Evolutionary conservation across 108 stramenopile genomes (phyloP), one percentile per base, ranked within the genome.

Genomic region (Skeletonema costatum): DNA sequence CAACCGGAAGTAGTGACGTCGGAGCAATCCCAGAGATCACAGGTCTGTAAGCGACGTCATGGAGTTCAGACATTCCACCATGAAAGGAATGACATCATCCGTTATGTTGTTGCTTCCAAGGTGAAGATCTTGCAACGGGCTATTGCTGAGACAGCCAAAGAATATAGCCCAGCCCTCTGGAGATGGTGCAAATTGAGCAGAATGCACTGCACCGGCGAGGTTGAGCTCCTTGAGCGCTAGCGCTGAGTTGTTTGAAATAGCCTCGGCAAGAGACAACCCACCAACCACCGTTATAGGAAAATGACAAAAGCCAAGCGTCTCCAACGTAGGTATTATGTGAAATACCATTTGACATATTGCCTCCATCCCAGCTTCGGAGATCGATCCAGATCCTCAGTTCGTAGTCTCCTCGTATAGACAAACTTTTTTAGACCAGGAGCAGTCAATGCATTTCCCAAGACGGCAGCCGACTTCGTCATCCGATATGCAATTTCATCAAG

Each of bases 331-430:
- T n/a, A 36, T 62, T 62, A 2, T 48, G 46, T 11, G 16, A 48
- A 48, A 48, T 8, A 48, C 46, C 46, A 12, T n/a, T 12, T n/a
- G 60, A 62, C n/a, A n/a, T 32, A 62, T 62, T 2, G 60, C 60
- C 14, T n/a, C 60, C 31, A 62, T 62, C 35, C 60, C 60, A 21
- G 25, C 60, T 2, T 10, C 13, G 11, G 60, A 35, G 35, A 62
- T 62, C 35, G 32, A 35, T 32, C 60, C 60, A 36, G 30, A 16
- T n/a, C n/a, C 14, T 4, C 60, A 62, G 30, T 13, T 62, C 60
- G 60, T 62, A 62, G 60, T 62, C 60, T 62, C 60, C 35, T 62
- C 3, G 12, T 2, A 62, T 12, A 32, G 60, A 35, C 60, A 62
- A 36, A 36, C 60, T 62, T 21, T 21, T 62, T 21, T 14, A 62